Percentiles rank a stretch among this genome's conserved stretches.
Conservation (phyloP, 2,329 filamentous ascomycete genomes). For the Talaromyces sp. region DNA sequence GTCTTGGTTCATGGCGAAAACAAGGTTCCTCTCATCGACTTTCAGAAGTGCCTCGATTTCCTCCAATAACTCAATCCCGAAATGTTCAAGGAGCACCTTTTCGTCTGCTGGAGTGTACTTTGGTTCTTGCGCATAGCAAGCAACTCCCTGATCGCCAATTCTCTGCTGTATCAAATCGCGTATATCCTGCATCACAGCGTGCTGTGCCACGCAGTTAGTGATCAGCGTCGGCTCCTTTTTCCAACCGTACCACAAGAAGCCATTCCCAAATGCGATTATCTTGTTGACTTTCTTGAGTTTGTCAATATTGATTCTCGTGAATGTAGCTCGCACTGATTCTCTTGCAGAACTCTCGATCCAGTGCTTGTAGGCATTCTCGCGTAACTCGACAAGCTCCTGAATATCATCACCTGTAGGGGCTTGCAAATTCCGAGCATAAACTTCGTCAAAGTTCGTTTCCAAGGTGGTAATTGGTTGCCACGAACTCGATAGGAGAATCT, state of each 20-base stretch:
- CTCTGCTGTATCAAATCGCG: background rate
- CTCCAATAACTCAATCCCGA: background rate
- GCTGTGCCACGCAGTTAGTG: background rate
- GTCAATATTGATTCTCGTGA: no score
- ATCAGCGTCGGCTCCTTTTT: background rate
- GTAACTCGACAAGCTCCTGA: background rate
- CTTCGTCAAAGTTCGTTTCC: background rate
- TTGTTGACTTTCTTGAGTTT: background rate
- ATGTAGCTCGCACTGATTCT: background rate
- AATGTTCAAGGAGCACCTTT: background rate
- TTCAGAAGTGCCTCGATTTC: background rate
- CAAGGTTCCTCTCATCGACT: background rate
- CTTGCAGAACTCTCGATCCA: background rate
- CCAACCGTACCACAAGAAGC: background rate
- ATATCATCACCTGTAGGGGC: background rate
- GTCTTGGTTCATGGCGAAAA: background rate
- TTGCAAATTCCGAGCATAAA: background rate
- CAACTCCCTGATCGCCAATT: background rate
- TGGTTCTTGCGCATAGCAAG: background rate
- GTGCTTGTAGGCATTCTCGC: background rate
- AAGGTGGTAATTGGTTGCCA: background rate
- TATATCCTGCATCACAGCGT: background rate
- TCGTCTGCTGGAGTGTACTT: background rate
- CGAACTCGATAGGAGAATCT: background rate
- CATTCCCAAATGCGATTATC: background rate